Evolutionary conservation across 1,139 yeast species (phyloP), one percentile per base, ranked within the genome.

Genomic region (Pichia sp.): DNA sequence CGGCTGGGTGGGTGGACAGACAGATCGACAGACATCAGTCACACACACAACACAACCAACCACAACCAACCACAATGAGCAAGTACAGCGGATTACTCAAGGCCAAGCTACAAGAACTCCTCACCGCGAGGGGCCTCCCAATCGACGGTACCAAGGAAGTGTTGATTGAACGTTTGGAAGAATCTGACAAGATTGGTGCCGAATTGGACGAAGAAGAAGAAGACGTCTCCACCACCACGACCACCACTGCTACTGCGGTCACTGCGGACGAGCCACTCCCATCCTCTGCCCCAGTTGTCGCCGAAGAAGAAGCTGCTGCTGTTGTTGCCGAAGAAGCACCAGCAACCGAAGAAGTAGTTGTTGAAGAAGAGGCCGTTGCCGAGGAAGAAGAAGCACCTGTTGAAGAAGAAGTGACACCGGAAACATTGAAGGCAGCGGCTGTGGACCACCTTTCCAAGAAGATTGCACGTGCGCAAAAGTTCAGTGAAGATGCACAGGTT

Each of bases 101-200:
- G 40, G 53, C 44, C 3, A 52, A 53, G 31, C 36, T 53, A 20
- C 53, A 52, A 65, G 96, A 86, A 54, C 59, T 80, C 47, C 77
- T 93, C 59, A 83, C 85, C 59, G 69, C 74, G 39, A 80, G 83
- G 56, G 86, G 84, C 2, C 75, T 93, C 49, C 66, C 95, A 4
- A 71, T 76, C 8, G 80, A 83, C 38, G 99, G 99, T 22, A 83
- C 89, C 59, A 93, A 91, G 67, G 83, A 85, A 38, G 96, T 89
- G 50, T 75, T 91, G 57, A 75, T 91, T 46, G 79, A 80, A 38
- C 79, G 97, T 56, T 75, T 91, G 53, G 68, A 66, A 46, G 81
- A 75, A 41, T 59, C 64, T 9, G 72, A 68, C 45, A 55, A 58
- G 40, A 53, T 57, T 24, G 66, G 59, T 21, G 62, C 63, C 10